These are phyloP conservation scores for Rhizopogon vinicolor DNA, from an alignment of 768 basidiomycete genomes.

Conservation along the genomic window DNA sequence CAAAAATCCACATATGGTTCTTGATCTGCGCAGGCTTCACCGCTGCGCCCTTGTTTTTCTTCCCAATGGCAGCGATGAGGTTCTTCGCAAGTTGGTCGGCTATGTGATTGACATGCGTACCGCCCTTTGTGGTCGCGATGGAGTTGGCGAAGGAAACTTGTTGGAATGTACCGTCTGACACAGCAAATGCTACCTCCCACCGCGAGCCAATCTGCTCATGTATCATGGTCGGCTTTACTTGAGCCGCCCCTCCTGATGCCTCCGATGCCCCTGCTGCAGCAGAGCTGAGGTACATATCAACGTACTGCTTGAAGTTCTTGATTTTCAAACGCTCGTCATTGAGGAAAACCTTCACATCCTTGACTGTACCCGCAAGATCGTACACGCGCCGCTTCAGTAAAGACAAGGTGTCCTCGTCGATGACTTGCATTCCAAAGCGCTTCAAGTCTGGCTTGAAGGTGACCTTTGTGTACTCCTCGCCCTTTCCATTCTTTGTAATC, in stretches of 20 bases:
- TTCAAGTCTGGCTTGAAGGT: slow-evolving; percentile 90
- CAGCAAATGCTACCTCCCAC: slow-evolving; percentile 94
- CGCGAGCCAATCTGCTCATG: slow-evolving; percentile 77
- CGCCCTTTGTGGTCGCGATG: slow-evolving; percentile 94
- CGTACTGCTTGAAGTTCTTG: slow-evolving; percentile 96
- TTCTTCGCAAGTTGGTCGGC: slow-evolving; percentile 88
- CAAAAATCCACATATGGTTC: slow-evolving; percentile 98
- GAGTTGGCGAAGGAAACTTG: slow-evolving; percentile 98
- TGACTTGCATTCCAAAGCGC: slow-evolving; percentile 86
- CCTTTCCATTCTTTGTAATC: slow-evolving; percentile 85
- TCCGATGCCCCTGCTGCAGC: slow-evolving; percentile 66
- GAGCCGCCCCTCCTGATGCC: slow-evolving; percentile 73
- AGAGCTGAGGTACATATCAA: slow-evolving; percentile 87
- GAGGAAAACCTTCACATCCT: slow-evolving; percentile 88
- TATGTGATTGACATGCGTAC: slow-evolving; percentile 83
- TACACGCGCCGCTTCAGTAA: slow-evolving; percentile 92
- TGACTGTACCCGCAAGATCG: slow-evolving; percentile 95
- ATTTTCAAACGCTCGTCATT: slow-evolving; percentile 90
- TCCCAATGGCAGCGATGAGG: slow-evolving; percentile 75
- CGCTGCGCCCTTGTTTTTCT: slow-evolving; percentile 97
- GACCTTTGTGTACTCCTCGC: slow-evolving; percentile 89
- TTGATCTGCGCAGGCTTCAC: slow-evolving; percentile 93
- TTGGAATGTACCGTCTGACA: slow-evolving; percentile 89
- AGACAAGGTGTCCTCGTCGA: slow-evolving; percentile 88
- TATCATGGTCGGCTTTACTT: slow-evolving; percentile 71